These are phyloP conservation scores for Xerocomus brunneocitrinus DNA, from an alignment of 768 basidiomycete species.

Conservation along the genomic window DNA sequence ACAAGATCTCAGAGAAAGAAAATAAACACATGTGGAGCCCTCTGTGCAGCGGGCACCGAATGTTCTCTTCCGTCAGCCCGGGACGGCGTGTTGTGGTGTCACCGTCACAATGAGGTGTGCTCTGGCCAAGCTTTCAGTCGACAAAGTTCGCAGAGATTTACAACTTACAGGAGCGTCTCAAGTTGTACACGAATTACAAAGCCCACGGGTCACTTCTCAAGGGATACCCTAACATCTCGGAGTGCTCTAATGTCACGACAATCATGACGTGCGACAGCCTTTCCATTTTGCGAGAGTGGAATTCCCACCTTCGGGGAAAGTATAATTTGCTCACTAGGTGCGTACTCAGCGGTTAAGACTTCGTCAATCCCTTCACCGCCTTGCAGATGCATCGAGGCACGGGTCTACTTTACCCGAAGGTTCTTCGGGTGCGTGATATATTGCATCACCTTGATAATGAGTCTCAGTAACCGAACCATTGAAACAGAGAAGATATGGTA, in stretches of 20 bases:
- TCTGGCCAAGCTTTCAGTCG: neutral
- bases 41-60: conserved; percentile 9
- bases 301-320: conserved; percentile 27
- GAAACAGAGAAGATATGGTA: conserved; percentile 23
- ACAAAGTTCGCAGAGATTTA: neutral
- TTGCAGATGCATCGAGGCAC: conserved; percentile 35
- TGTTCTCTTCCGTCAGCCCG: conserved; percentile 10
- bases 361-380: neutral
- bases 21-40: conserved; percentile 15
- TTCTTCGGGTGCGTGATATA: conserved; percentile 35
- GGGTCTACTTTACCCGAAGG: conserved; percentile 35
- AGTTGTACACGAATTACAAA: conserved; percentile 36
- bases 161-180: conserved; percentile 29
- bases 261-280: conserved; percentile 30
- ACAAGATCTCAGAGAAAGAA: conserved; percentile 8
- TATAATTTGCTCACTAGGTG: conserved; percentile 34
- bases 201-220: conserved; percentile 29
- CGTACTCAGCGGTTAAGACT: neutral
- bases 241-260: conserved; percentile 22
- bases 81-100: conserved; percentile 22
- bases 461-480: neutral
- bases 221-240: conserved; percentile 24
- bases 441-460: neutral
- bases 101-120: conserved; percentile 30
- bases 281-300: conserved; percentile 32